Evolutionary conservation across 2,329 filamentous ascomycete species (phyloP).

Genomic region (Fusarium poae): DNA sequence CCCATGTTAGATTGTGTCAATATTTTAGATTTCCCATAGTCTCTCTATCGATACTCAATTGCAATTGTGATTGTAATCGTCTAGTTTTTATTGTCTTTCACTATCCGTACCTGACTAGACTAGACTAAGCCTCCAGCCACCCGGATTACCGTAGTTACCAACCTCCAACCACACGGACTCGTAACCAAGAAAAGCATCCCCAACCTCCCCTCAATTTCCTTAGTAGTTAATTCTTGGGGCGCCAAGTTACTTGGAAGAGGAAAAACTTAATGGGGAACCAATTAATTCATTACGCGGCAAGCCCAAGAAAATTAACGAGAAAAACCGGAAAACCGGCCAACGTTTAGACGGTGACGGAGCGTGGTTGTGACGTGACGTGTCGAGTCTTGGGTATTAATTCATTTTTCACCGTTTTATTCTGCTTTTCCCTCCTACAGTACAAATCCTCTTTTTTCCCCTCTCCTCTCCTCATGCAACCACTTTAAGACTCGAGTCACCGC

Average conservation of each 20-base stretch:
- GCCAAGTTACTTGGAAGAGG: conserved; percentile 10
- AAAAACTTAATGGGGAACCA: conserved; percentile 7
- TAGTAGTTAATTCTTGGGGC: conserved; percentile 6
- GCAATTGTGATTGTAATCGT: not conserved
- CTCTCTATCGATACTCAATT: not conserved
- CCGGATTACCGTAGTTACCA: conserved; percentile 24
- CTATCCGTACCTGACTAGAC: conserved; percentile 2
- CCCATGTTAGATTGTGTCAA: not conserved
- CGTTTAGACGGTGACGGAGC: conserved; percentile 13
- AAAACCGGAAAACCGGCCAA: conserved; percentile 30
- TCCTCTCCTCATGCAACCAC: conserved; percentile 14
- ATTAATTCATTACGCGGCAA: conserved; percentile 22
- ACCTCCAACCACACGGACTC: conserved; percentile 20
- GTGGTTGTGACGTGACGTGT: conserved; percentile 24
- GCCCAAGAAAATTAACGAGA: not conserved
- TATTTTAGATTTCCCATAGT: not conserved
- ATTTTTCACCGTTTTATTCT: conserved; percentile 4
- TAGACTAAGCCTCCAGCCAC: conserved; percentile 16
- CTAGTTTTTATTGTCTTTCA: not conserved
- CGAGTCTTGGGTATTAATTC: conserved; percentile 19
- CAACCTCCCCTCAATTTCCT: conserved; percentile 25
- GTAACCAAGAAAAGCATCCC: conserved; percentile 20
- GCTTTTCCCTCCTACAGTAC: not conserved
- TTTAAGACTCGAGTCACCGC: conserved; percentile 11
- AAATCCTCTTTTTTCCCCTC: not conserved